phyloP scores from a whole-genome alignment of 2,329 filamentous ascomycete species.

The Microdochium nivale region DNA sequence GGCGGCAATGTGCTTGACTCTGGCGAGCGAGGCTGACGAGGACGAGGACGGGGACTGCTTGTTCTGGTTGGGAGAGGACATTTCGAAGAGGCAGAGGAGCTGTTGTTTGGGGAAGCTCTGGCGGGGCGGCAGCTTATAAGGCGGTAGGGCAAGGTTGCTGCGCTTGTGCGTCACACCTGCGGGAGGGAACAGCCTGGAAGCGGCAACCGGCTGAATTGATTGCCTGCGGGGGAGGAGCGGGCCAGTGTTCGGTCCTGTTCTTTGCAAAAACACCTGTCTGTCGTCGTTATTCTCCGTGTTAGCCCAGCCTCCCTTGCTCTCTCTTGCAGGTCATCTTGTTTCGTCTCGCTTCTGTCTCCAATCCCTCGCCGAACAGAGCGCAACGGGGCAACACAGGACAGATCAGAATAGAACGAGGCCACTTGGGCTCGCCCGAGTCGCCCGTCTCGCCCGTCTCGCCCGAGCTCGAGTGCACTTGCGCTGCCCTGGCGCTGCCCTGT shows the following conservation, averaged over 20 bases:
- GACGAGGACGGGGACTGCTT: conserved; percentile 27
- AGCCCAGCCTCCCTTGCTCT: too few species aligned
- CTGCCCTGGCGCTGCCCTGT: too few species aligned
- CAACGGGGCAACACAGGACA: too few species aligned
- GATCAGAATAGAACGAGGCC: too few species aligned
- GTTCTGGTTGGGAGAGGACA: conserved; percentile 31
- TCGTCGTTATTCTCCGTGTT: too few species aligned
- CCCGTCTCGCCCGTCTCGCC: too few species aligned
- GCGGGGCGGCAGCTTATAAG: neutral
- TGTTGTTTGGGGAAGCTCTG: neutral
- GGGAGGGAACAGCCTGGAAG: neutral
- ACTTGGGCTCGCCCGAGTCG: too few species aligned
- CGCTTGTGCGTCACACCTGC: neutral
- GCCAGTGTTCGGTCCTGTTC: neutral
- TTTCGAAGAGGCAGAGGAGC: conserved; percentile 13
- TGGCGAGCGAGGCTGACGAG: conserved; percentile 35
- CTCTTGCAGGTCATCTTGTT: too few species aligned
- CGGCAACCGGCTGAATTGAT: neutral
- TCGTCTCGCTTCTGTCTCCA: too few species aligned
- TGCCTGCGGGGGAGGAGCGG: neutral
- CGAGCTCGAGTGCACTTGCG: too few species aligned
- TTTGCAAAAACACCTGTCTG: too few species aligned
- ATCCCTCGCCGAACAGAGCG: too few species aligned
- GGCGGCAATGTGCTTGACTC: conserved; percentile 53
- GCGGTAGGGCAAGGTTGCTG: neutral